Percentiles rank a stretch among this genome's conserved stretches.
Conservation (phyloP, 2,329 filamentous ascomycete genomes). For the Penicillium sp. region DNA sequence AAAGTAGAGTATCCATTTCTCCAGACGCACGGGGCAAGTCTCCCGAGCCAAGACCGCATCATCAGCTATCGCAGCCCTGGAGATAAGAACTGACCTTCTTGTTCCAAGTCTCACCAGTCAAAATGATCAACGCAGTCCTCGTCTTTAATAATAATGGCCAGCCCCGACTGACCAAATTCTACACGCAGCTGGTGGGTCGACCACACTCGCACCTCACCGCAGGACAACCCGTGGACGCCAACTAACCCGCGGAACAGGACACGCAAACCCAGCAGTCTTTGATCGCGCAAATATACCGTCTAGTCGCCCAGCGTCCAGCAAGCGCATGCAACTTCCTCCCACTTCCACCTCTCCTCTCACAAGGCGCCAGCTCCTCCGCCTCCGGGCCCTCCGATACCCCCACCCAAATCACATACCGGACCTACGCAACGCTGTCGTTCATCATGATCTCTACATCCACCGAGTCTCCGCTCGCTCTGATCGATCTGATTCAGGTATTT, state of each 20-base stretch:
- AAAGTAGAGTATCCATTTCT: conserved; percentile 15
- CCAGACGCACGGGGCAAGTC: conserved; percentile 22
- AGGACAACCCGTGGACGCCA: background rate
- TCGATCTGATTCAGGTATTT: conserved; percentile 97
- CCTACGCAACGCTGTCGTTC: conserved; percentile 98
- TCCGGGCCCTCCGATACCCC: conserved; percentile 78
- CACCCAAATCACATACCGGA: conserved; percentile 93
- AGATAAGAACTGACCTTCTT: conserved; percentile 12
- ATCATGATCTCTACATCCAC: conserved; percentile 97
- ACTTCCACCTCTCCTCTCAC: conserved; percentile 62
- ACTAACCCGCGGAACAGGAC: conserved; percentile 59
- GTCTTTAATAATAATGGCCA: conserved; percentile 99
- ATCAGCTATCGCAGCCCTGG: conserved; percentile 6
- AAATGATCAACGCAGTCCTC: conserved; percentile 97
- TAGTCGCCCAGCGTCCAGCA: conserved; percentile 86
- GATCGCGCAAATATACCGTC: conserved; percentile 94
- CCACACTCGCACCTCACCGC: background rate
- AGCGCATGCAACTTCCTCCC: conserved; percentile 97
- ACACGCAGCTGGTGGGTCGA: conserved; percentile 78
- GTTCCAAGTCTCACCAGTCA: conserved; percentile 3
- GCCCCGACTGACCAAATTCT: conserved; percentile 95
- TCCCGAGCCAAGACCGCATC: conserved; percentile 9
- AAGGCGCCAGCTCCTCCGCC: conserved; percentile 49
- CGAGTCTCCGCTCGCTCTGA: conserved; percentile 89
- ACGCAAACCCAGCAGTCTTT: conserved; percentile 95